Percentiles rank a stretch among this genome's conserved stretches.
phyloP scores from a whole-genome alignment of 805 yeast species.

The Kurtzmaniella cleridarum region DNA sequence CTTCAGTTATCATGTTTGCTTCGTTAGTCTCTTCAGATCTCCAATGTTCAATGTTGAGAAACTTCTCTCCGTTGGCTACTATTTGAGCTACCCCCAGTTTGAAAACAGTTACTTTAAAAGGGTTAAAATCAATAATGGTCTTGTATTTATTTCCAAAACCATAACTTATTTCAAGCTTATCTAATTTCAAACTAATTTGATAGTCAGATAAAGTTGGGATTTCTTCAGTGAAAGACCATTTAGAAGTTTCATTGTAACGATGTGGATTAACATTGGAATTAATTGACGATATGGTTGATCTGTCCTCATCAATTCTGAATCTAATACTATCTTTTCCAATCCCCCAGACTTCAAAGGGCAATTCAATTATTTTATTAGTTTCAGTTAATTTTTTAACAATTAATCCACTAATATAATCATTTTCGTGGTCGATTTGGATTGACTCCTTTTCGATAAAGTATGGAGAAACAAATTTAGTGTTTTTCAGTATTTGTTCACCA shows the following conservation, averaged over 20 bases:
- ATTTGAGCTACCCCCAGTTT: slow-evolving; percentile 44
- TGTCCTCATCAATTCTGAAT: slow-evolving; percentile 57
- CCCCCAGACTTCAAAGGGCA: slow-evolving; percentile 58
- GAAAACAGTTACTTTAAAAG: slow-evolving; percentile 47
- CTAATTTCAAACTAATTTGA: neutral
- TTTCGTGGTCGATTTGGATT: slow-evolving; percentile 6
- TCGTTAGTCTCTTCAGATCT: slow-evolving; percentile 37
- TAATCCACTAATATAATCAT: slow-evolving; percentile 32
- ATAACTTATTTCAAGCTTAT: slow-evolving; percentile 14
- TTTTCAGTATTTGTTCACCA: slow-evolving; percentile 29
- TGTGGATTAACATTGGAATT: slow-evolving; percentile 25
- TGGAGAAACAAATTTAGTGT: slow-evolving; percentile 9
- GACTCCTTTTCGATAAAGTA: slow-evolving; percentile 21
- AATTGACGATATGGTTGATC: slow-evolving; percentile 19
- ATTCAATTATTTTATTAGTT: slow-evolving; percentile 17
- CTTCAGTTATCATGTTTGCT: slow-evolving; percentile 44
- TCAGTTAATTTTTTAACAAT: slow-evolving; percentile 33
- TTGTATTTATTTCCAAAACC: slow-evolving; percentile 36
- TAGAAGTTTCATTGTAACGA: slow-evolving; percentile 56
- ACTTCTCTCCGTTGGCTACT: slow-evolving; percentile 60
- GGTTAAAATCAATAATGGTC: slow-evolving; percentile 39
- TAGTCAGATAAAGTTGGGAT: slow-evolving; percentile 9
- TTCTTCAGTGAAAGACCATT: slow-evolving; percentile 47
- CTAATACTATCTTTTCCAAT: slow-evolving; percentile 56
- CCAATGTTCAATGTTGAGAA: slow-evolving; percentile 80